Percentiles rank a stretch among this genome's conserved stretches.
phyloP scores from a whole-genome alignment of 2,329 filamentous ascomycete species.

The Sporothrix luriei region DNA sequence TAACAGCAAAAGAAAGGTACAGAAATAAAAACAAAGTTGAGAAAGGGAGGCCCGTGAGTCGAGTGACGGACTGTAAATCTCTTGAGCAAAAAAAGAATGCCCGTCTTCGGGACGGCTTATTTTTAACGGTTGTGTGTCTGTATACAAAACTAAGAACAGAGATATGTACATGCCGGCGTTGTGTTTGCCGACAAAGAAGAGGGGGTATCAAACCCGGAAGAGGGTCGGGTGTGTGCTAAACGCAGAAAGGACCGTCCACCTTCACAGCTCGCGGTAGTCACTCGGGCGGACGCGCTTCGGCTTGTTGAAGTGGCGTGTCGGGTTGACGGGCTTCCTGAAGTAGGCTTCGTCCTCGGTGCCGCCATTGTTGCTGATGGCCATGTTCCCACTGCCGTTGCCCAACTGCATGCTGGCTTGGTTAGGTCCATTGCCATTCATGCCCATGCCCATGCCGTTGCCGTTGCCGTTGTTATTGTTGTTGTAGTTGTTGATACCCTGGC shows the following conservation, averaged over 20 bases:
- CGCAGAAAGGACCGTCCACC: background rate
- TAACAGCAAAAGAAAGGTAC: background rate
- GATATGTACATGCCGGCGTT: conserved; percentile 14
- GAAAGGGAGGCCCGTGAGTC: background rate
- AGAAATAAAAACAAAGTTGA: background rate
- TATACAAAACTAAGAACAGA: background rate
- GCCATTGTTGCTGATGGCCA: conserved; percentile 33
- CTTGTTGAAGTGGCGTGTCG: conserved; percentile 82
- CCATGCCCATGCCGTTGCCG: background rate
- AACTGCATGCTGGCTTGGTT: conserved; percentile 33
- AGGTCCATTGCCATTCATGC: conserved; percentile 28
- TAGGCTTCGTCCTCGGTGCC: conserved; percentile 86
- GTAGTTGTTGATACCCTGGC: background rate
- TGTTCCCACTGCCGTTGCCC: conserved; percentile 34
- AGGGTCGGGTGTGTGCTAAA: background rate
- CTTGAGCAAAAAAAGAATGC: background rate
- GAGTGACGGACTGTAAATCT: background rate
- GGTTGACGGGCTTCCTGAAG: conserved; percentile 93
- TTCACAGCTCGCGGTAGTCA: conserved; percentile 82
- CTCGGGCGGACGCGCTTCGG: conserved; percentile 79
- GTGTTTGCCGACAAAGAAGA: background rate
- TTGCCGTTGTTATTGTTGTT: conserved; percentile 15
- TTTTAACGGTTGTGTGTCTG: background rate
- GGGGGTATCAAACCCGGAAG: conserved; percentile 1
- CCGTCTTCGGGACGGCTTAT: background rate